Percentiles rank a stretch among this genome's conserved stretches.
phyloP scores from a whole-genome alignment of 768 basidiomycete species.

The Boletus rubropictus region DNA sequence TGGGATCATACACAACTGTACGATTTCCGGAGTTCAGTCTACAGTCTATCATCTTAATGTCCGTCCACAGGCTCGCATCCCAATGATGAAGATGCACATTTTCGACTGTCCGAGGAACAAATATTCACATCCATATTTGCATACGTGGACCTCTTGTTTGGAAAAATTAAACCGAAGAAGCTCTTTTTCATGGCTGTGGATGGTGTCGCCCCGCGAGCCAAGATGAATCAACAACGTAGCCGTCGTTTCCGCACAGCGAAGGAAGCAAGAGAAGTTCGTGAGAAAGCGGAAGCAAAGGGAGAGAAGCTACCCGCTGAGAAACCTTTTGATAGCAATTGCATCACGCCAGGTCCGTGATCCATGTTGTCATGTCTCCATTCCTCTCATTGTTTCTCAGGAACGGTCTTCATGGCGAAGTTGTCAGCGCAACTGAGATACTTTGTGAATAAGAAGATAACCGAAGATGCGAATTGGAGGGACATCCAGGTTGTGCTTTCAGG shows the following conservation, averaged over 20 bases:
- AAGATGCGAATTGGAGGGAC: constrained; percentile 92
- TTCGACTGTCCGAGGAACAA: constrained; percentile 91
- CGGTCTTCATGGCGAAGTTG: constrained; percentile 91
- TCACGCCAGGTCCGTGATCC: constrained; percentile 79
- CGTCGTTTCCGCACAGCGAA: constrained; percentile 91
- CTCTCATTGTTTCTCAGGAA: constrained; percentile 46
- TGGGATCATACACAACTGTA: constrained; percentile 83
- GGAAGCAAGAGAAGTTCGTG: constrained; percentile 81
- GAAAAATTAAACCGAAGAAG: constrained; percentile 96
- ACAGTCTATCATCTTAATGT: neutral
- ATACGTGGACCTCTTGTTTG: constrained; percentile 95
- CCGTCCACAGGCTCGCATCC: constrained; percentile 73
- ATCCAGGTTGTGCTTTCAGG: constrained; percentile 92
- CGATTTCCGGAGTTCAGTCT: neutral
- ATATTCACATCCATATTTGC: constrained; percentile 96
- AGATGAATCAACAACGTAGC: constrained; percentile 98
- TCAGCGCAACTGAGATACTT: constrained; percentile 93
- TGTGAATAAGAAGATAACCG: constrained; percentile 95
- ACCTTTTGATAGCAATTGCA: constrained; percentile 98
- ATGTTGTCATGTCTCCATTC: neutral
- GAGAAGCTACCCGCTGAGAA: constrained; percentile 90
- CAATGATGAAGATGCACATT: constrained; percentile 93
- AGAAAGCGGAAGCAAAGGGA: constrained; percentile 83
- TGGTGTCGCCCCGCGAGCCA: constrained; percentile 93
- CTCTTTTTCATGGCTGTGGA: constrained; percentile 99